A percentile compares a stretch with the other conserved stretches of the same genome.
Evolutionary conservation across 2,329 filamentous ascomycete genomes (phyloP).

Genomic region (Apiospora marii): DNA sequence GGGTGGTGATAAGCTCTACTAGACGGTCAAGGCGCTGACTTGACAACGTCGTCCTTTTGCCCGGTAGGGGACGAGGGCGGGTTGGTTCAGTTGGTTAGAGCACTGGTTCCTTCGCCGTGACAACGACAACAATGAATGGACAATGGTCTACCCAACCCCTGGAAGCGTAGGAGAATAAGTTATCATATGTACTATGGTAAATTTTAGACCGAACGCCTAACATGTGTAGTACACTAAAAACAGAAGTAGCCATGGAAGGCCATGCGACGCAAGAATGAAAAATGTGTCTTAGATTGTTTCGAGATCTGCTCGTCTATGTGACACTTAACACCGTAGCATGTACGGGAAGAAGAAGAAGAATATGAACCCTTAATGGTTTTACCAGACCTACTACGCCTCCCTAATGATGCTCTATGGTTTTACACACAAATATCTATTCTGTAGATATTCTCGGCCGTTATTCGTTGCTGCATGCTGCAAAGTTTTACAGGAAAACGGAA

Average conservation of each 20-base stretch:
- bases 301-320: slow-evolving; percentile 13
- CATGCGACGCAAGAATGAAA: neutral
- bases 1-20: no score
- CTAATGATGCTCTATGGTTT: neutral
- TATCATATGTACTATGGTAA: neutral
- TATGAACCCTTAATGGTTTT: neutral
- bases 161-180: no score
- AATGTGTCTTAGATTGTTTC: neutral
- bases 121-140: no score
- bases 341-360: neutral
- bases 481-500: no score
- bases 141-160: no score
- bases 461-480: neutral
- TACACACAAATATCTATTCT: slow-evolving; percentile 15
- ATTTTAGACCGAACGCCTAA: neutral
- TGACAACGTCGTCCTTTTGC: no score
- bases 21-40: no score
- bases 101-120: no score
- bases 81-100: no score
- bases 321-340: neutral
- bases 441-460: neutral
- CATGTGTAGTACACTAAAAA: neutral
- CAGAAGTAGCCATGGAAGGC: neutral
- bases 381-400: slow-evolving; percentile 4
- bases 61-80: no score